Base-by-base conservation (phyloP, 2,329 filamentous ascomycete species). In the Fusarium redolens region DNA sequence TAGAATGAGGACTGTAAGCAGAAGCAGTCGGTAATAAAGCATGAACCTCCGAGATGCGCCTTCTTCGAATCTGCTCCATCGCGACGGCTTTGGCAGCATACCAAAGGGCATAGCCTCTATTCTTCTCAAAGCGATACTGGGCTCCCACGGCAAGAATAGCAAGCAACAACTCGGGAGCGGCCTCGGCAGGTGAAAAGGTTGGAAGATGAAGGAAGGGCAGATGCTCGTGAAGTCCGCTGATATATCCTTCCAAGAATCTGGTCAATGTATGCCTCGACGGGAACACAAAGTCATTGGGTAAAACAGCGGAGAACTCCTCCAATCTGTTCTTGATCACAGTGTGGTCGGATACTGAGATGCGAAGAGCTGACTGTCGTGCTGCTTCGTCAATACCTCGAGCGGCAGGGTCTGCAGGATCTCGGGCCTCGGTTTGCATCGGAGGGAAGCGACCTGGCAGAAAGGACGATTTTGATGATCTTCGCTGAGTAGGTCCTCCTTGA, bases 201-300 rank as follows among this genome's bases (percentile, higher is more conserved):
- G 92, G 89, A 9, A 93, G 82, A 77, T 94, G 92, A 33, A 94
- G 83, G 68, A 93, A 86, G 1, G 87, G 87, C 1, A 88, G 77
- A 67, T 88, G 85, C 58, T 88, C 86, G 61, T 89, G 86, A 65
- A 93, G 93, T 1, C 91, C 91, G 65, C 87, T 89, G 59, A 93
- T 88, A 74, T 93, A 94, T 3, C 91, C 91, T 65, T 92, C 91
- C 37, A 93, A 81, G 69, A 93, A 93, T 38, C 92, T 83, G 5
- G 90, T 91, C 33, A 93, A 79, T 0, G 92, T 92, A 72, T 93
- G 87, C 6, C 92, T 87, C 8, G 91, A 93, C 3, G 92, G 92
- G 55, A 93, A 88, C 6, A 89, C 86, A 72, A 93, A 93, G 73
- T 90, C 89, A 58, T 82, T 83, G 0, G 90, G 88, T 28, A 92